Conservation (phyloP, 768 basidiomycete genomes). For the Epithele typhae region DNA sequence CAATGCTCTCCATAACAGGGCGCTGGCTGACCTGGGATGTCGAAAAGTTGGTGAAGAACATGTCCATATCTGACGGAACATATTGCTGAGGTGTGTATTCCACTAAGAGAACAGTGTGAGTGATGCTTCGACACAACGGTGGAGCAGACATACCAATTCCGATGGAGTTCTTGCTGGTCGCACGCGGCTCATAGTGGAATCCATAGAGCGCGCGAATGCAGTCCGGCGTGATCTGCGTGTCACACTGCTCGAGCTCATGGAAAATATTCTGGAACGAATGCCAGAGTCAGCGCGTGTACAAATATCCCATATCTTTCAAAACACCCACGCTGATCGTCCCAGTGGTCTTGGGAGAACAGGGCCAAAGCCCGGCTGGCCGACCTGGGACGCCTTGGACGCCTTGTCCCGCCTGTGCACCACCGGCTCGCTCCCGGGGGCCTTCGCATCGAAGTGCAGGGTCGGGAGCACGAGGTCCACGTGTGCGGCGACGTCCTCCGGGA, state of each 20-base stretch:
- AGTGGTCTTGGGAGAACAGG: background rate
- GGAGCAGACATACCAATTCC: slow-evolving; percentile 20
- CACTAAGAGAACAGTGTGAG: no score
- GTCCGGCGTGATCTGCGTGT: slow-evolving; percentile 21
- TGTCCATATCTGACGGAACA: slow-evolving; percentile 33
- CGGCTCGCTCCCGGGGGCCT: background rate
- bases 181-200: slow-evolving; percentile 18
- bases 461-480: slow-evolving; percentile 69
- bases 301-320: no score
- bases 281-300: no score
- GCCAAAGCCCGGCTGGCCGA: background rate
- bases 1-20: slow-evolving; percentile 30
- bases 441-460: slow-evolving; percentile 55
- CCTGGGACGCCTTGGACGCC: background rate
- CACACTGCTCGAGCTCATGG: background rate
- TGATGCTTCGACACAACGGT: no score
- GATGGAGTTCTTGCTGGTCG: slow-evolving; percentile 23
- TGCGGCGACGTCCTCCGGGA: slow-evolving; percentile 52
- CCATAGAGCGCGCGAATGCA: slow-evolving; percentile 30
- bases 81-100: slow-evolving; percentile 40
- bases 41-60: slow-evolving; percentile 37
- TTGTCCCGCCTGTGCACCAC: background rate
- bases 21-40: slow-evolving; percentile 32
- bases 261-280: background rate
- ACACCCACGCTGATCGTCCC: background rate